Percentiles rank a stretch among this genome's conserved stretches.
phyloP scores from a whole-genome alignment of 1,284 basidiomycete genomes.

The Cystobasidium sp. region DNA sequence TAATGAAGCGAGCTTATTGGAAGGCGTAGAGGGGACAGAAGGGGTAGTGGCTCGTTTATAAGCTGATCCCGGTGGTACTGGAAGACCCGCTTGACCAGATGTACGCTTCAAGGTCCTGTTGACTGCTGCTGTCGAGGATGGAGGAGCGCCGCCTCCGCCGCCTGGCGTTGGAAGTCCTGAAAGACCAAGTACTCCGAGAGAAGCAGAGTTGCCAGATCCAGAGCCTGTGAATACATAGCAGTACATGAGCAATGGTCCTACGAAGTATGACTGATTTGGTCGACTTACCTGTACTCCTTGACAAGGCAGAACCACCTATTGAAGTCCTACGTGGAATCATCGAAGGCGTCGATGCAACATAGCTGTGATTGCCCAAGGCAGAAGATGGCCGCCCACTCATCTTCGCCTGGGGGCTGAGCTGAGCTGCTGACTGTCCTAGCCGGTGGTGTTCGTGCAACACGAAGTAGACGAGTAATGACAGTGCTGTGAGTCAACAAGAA shows the following conservation, averaged over 20 bases:
- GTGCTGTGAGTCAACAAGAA: no score
- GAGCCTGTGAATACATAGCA: neutral
- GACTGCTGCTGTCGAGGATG: slow-evolving; percentile 13
- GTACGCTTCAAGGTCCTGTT: slow-evolving; percentile 31
- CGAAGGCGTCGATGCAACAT: slow-evolving; percentile 19
- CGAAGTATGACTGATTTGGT: neutral
- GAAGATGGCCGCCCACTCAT: slow-evolving; percentile 26
- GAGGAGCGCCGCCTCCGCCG: neutral
- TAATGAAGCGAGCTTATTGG: slow-evolving; percentile 26
- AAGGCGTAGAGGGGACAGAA: slow-evolving; percentile 30
- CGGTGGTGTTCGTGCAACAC: no score
- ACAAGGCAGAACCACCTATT: slow-evolving; percentile 12
- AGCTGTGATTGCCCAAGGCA: slow-evolving; percentile 6
- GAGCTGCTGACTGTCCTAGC: no score
- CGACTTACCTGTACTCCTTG: slow-evolving; percentile 21
- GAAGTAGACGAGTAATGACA: no score
- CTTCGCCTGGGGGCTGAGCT: neutral
- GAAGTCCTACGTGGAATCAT: slow-evolving; percentile 24
- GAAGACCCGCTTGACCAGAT: slow-evolving; percentile 23
- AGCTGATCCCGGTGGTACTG: slow-evolving; percentile 10
- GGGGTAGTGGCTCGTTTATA: slow-evolving; percentile 12
- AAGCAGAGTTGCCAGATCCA: slow-evolving; percentile 9
- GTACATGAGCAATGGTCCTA: neutral
- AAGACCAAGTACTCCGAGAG: slow-evolving; percentile 4
- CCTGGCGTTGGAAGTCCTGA: slow-evolving; percentile 23